Evolutionary conservation across 768 basidiomycete genomes (phyloP).

Genomic region (Collybiopsis luxurians): DNA sequence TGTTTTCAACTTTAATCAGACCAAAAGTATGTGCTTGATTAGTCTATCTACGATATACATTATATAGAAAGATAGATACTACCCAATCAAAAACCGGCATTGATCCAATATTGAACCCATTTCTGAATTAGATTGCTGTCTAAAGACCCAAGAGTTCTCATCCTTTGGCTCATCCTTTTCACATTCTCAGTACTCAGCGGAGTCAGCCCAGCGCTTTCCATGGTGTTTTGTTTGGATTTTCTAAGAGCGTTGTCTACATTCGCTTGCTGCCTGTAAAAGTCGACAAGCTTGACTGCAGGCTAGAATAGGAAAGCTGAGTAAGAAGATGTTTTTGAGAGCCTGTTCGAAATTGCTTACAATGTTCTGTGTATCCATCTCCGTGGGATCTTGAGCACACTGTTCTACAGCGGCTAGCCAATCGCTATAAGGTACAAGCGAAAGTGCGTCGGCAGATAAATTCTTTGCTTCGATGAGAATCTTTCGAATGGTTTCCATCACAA

Average conservation of each 20-base stretch:
- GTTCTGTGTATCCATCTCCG: constrained; percentile 22
- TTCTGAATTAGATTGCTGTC: background rate
- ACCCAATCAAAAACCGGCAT: background rate
- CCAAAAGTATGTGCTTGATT: too few relatives aligned
- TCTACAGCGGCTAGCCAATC: constrained; percentile 29
- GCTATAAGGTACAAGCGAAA: constrained; percentile 20
- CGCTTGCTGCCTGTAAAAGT: constrained; percentile 22
- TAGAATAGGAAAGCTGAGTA: constrained; percentile 7
- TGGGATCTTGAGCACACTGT: constrained; percentile 15
- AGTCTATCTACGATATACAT: too few relatives aligned
- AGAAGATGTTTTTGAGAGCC: background rate
- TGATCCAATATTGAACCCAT: background rate
- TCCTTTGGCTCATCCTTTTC: background rate
- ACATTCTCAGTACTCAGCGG: background rate
- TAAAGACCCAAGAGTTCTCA: background rate
- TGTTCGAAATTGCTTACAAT: constrained; percentile 25
- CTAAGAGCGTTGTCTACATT: constrained; percentile 15
- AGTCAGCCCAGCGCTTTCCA: constrained; percentile 1
- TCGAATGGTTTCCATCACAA: constrained; percentile 21
- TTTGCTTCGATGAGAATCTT: constrained; percentile 14
- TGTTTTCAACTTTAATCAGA: too few relatives aligned
- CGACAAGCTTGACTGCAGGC: constrained; percentile 32
- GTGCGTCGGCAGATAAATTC: constrained; percentile 8
- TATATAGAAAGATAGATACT: too few relatives aligned
- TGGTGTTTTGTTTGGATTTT: background rate